Evolutionary conservation across 257 asterid species (phyloP).

Genomic region (Nicotiana noctiflora): DNA sequence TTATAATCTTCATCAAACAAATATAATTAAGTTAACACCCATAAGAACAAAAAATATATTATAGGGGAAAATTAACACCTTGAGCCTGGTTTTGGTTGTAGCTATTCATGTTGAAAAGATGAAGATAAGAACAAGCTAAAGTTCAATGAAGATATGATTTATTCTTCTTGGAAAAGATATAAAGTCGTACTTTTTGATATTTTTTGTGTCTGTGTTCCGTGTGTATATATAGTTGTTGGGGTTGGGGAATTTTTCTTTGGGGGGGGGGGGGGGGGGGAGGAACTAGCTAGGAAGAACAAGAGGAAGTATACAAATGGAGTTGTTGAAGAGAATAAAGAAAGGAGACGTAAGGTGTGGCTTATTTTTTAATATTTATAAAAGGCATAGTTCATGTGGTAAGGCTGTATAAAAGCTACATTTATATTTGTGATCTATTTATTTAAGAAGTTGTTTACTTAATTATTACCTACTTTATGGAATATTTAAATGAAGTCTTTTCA

Average conservation of each 20-base stretch:
- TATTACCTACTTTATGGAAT: background rate
- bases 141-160: background rate
- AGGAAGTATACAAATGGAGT: background rate
- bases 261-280: background rate
- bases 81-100: constrained; percentile 16
- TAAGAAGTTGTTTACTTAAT: background rate
- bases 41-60: background rate
- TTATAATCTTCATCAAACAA: background rate
- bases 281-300: background rate
- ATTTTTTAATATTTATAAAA: background rate
- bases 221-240: background rate
- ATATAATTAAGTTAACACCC: background rate
- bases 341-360: background rate
- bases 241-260: background rate
- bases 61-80: background rate
- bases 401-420: background rate
- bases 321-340: background rate
- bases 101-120: constrained; percentile 12
- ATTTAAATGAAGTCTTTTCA: background rate
- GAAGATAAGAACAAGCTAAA: background rate
- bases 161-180: background rate
- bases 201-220: background rate
- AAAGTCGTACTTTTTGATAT: too few species aligned
- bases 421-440: background rate
- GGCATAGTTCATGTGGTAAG: background rate